Conservation (phyloP, 129 eudicot genomes). For the Logfia minima region DNA sequence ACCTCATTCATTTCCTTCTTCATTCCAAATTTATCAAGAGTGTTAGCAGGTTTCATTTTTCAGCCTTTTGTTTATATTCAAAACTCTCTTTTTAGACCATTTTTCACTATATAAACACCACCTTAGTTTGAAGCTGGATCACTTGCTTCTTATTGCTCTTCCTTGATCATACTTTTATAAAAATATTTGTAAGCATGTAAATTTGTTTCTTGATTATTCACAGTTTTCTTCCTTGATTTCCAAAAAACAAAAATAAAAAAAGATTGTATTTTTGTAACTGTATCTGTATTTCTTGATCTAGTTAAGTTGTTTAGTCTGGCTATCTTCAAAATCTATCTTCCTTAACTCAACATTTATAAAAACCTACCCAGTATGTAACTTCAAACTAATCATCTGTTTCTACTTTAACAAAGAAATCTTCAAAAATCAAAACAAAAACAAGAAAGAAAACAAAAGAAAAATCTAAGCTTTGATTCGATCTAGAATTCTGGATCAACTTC, state of each 20-base stretch:
- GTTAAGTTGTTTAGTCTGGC: conserved; percentile 37
- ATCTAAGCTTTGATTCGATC: conserved; percentile 15
- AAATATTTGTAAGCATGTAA: conserved; percentile 25
- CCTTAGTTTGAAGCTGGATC: conserved; percentile 31
- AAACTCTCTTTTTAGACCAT: not conserved
- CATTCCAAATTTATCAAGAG: conserved; percentile 4
- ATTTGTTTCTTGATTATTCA: conserved; percentile 9
- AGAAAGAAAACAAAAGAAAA: conserved; percentile 8
- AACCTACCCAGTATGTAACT: conserved; percentile 42
- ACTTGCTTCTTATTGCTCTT: not conserved
- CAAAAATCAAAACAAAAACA: conserved; percentile 5
- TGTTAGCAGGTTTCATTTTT: conserved; percentile 23
- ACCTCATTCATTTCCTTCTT: not conserved
- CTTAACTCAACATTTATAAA: conserved; percentile 39
- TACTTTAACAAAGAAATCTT: not conserved
- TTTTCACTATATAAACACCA: conserved; percentile 17
- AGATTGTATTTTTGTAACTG: conserved; percentile 1
- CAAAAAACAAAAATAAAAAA: conserved; percentile 2
- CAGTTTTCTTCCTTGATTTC: not conserved
- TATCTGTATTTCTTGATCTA: conserved; percentile 11
- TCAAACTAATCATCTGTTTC: conserved; percentile 1
- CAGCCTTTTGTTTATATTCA: conserved; percentile 11
- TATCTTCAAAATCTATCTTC: conserved; percentile 21
- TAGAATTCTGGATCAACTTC: conserved; percentile 33
- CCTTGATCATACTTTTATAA: conserved; percentile 27